A percentile compares a stretch with the other conserved stretches of the same genome.
These are phyloP conservation scores for Xylaria sp. DNA, from an alignment of 2,329 filamentous ascomycete genomes.

Conservation along the genomic window DNA sequence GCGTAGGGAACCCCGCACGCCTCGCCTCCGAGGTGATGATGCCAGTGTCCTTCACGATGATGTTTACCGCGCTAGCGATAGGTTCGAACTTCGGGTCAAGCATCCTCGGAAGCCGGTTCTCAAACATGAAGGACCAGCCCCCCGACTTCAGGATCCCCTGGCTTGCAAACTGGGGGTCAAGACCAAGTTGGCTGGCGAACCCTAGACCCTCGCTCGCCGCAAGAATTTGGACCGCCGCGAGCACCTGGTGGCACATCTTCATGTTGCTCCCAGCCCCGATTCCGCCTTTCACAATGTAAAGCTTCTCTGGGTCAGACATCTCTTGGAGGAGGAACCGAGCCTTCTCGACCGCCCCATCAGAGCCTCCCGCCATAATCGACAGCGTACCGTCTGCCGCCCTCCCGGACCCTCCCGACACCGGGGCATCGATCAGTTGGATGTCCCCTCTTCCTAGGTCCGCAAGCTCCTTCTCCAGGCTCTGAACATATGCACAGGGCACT, in stretches of 20 bases:
- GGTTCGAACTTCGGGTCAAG: conserved; percentile 55
- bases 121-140: conserved; percentile 64
- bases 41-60: conserved; percentile 63
- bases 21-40: conserved; percentile 71
- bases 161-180: conserved; percentile 49
- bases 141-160: conserved; percentile 49
- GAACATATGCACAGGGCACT: conserved; percentile 67
- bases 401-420: conserved; percentile 71
- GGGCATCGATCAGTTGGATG: conserved; percentile 69
- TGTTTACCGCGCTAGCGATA: conserved; percentile 60
- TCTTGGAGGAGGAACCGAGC: conserved; percentile 62
- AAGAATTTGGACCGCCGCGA: conserved; percentile 66
- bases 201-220: conserved; percentile 63
- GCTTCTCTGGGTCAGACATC: conserved; percentile 63
- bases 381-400: conserved; percentile 72
- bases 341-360: conserved; percentile 57
- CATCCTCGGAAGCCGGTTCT: conserved; percentile 60
- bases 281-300: conserved; percentile 64
- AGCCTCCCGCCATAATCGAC: conserved; percentile 73
- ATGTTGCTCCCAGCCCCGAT: conserved; percentile 63
- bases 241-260: conserved; percentile 66
- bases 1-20: conserved; percentile 58
- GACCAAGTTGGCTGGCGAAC: conserved; percentile 57
- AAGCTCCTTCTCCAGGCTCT: conserved; percentile 61
- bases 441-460: conserved; percentile 59